phyloP scores from a whole-genome alignment of 2,329 filamentous ascomycete species.

The Scedosporium minutisporum region DNA sequence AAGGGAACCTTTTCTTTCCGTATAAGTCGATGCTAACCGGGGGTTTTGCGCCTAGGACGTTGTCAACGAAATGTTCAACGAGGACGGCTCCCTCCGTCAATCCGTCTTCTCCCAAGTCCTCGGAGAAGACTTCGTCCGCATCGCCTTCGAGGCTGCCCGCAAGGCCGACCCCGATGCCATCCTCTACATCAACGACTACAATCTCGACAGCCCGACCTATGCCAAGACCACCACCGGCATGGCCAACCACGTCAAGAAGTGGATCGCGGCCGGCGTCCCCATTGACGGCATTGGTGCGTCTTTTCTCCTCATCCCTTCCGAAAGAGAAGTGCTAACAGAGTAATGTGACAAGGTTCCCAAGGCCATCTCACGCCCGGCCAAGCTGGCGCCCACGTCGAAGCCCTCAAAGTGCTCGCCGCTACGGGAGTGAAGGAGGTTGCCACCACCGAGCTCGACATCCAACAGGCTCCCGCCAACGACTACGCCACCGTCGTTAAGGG shows the following conservation, averaged over 20 bases:
- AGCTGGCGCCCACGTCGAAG: conserved; percentile 31
- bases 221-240: conserved; percentile 47
- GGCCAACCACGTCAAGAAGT: conserved; percentile 51
- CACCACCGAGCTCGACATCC: conserved; percentile 61
- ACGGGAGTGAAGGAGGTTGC: conserved; percentile 46
- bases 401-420: conserved; percentile 42
- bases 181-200: conserved; percentile 70
- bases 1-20: background rate
- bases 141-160: conserved; percentile 60
- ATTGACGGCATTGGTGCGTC: conserved; percentile 50
- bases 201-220: conserved; percentile 50
- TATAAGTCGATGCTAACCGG: background rate
- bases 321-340: background rate
- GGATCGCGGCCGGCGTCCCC: conserved; percentile 50
- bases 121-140: conserved; percentile 59
- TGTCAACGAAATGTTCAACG: conserved; percentile 55
- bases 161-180: conserved; percentile 56
- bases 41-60: conserved; percentile 32
- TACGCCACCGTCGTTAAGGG: conserved; percentile 49
- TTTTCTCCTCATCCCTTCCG: background rate
- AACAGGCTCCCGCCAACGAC: conserved; percentile 42
- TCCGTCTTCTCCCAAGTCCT: conserved; percentile 59
- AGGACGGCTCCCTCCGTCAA: conserved; percentile 48
- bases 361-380: conserved; percentile 31
- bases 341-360: conserved; percentile 32